Conservation (phyloP, 2,329 filamentous ascomycete genomes). For the Stagonosporopsis vannaccii region DNA sequence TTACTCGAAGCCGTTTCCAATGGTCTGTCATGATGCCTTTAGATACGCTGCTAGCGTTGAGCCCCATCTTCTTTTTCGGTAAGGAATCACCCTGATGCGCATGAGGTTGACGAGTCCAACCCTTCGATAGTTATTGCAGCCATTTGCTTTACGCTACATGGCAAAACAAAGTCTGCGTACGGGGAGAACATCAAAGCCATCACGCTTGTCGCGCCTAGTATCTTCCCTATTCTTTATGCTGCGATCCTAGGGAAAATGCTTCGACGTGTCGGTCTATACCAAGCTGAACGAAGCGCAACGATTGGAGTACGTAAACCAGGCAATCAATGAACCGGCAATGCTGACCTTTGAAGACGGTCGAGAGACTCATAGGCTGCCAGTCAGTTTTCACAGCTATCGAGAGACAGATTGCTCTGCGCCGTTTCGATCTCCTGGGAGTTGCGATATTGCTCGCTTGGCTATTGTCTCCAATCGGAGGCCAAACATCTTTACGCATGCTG, state of each 20-base stretch:
- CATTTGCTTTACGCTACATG: conserved; percentile 8
- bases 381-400: conserved; percentile 21
- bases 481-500: not conserved
- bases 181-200: conserved; percentile 17
- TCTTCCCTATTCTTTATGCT: conserved; percentile 22
- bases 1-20: not conserved
- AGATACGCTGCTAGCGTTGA: not conserved
- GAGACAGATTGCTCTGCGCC: conserved; percentile 12
- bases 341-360: conserved; percentile 7
- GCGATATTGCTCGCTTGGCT: not conserved
- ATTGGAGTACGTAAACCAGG: conserved; percentile 7
- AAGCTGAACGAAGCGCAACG: conserved; percentile 6
- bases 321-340: not conserved
- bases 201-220: conserved; percentile 17
- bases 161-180: conserved; percentile 2
- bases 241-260: conserved; percentile 19
- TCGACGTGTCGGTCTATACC: conserved; percentile 11
- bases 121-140: conserved; percentile 4
- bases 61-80: not conserved
- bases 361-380: conserved; percentile 20
- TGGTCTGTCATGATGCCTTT: not conserved
- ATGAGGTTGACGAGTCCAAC: not conserved
- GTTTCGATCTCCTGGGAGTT: conserved; percentile 12
- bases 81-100: not conserved
- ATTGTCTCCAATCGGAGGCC: not conserved